Conservation (phyloP, 2,329 filamentous ascomycete species). For the Emmonsiellopsis sp. region DNA sequence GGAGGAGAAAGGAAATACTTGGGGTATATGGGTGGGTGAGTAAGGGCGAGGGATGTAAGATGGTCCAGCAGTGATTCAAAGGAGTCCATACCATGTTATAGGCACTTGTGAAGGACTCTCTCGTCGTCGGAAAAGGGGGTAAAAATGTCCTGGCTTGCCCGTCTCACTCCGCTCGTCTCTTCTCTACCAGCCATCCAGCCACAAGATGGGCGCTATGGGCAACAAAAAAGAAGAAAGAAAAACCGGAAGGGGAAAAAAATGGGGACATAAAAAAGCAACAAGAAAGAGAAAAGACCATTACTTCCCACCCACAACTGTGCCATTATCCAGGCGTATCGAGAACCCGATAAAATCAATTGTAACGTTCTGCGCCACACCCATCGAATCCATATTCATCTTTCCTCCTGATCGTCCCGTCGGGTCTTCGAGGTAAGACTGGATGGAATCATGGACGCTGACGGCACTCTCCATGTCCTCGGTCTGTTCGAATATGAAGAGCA, state of each 20-base stretch:
- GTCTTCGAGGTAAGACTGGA: slow-evolving; percentile 8
- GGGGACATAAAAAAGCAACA: not conserved
- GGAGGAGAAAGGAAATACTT: not conserved
- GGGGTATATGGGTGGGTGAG: not conserved
- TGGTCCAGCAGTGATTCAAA: not conserved
- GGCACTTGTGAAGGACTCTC: not conserved
- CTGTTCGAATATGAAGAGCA: slow-evolving; percentile 19
- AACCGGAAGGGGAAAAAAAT: not conserved
- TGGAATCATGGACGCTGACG: slow-evolving; percentile 11
- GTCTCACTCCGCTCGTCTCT: not conserved
- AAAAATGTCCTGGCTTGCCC: not conserved
- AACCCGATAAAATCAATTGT: slow-evolving; percentile 16
- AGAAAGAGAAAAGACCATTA: not conserved
- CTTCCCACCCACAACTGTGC: slow-evolving; percentile 11
- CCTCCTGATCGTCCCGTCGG: slow-evolving; percentile 1
- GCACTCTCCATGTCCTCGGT: slow-evolving; percentile 12
- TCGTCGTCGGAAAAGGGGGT: too few species aligned
- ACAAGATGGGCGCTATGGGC: not conserved
- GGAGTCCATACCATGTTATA: too few species aligned
- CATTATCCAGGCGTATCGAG: slow-evolving; percentile 14
- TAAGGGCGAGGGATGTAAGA: not conserved
- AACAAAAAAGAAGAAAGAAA: not conserved
- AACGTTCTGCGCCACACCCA: slow-evolving; percentile 14
- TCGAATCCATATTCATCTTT: slow-evolving; percentile 3
- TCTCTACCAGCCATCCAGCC: not conserved